Conservation (phyloP, 352 stramenopile genomes). For the Halophytophthora batemanensis region DNA sequence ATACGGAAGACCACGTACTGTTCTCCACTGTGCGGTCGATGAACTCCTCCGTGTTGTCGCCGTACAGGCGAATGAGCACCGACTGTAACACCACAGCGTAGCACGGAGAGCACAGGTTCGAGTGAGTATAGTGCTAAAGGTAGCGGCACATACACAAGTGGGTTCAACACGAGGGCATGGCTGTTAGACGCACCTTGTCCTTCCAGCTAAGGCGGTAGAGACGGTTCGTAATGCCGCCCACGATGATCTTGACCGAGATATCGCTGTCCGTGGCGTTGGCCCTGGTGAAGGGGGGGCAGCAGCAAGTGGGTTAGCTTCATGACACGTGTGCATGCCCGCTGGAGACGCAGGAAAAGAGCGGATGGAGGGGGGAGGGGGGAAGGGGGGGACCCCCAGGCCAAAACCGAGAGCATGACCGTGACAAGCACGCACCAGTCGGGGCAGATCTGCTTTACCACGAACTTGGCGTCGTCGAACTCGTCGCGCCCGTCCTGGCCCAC, state of each 20-base stretch:
- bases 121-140: background rate
- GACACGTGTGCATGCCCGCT: background rate
- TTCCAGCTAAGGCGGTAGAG: slow-evolving; percentile 84
- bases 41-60: slow-evolving; percentile 91
- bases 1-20: slow-evolving; percentile 39
- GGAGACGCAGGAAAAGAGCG: too few species aligned
- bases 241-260: slow-evolving; percentile 83
- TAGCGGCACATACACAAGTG: background rate
- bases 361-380: too few species aligned
- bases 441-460: slow-evolving; percentile 68
- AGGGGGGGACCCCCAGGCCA: too few species aligned
- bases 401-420: background rate
- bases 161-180: background rate
- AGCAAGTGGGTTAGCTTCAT: slow-evolving; percentile 3
- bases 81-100: slow-evolving; percentile 27
- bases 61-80: slow-evolving; percentile 90
- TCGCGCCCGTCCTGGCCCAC: slow-evolving; percentile 59
- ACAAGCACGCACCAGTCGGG: slow-evolving; percentile 40
- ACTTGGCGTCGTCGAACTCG: slow-evolving; percentile 82
- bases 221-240: slow-evolving; percentile 92
- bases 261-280: slow-evolving; percentile 47
- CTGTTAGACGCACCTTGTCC: slow-evolving; percentile 34
- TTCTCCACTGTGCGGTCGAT: slow-evolving; percentile 92
- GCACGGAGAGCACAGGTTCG: slow-evolving; percentile 3
- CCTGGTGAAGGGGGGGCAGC: slow-evolving; percentile 18